phyloP scores from a whole-genome alignment of 352 stramenopile species.

The Globisporangium paroecandrum region DNA sequence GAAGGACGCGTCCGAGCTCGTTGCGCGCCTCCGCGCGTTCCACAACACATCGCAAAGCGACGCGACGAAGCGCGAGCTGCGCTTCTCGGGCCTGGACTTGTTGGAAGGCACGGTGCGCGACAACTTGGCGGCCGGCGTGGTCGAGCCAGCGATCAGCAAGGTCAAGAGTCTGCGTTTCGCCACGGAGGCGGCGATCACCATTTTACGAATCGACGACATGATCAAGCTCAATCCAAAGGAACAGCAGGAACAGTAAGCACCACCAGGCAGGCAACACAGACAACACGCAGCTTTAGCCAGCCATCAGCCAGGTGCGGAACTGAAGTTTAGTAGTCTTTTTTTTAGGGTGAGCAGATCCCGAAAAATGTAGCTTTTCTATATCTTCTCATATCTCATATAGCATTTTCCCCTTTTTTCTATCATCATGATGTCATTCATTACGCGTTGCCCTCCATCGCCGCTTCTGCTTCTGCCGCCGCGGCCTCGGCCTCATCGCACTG shows the following conservation, averaged over 20 bases:
- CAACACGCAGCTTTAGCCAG: background rate
- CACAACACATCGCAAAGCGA: constrained; percentile 96
- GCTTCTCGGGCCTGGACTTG: constrained; percentile 95
- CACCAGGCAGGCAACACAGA: constrained; percentile 10
- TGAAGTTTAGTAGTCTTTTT: constrained; percentile 9
- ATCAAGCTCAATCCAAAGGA: constrained; percentile 95
- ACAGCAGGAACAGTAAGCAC: constrained; percentile 66
- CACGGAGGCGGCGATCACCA: constrained; percentile 99
- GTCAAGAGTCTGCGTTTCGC: constrained; percentile 99
- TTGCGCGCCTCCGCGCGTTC: constrained; percentile 94
- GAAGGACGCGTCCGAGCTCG: constrained; percentile 98
- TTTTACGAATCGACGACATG: constrained; percentile 99
- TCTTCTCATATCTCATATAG: constrained; percentile 29
- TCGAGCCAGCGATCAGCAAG: constrained; percentile 99
- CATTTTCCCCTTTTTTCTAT: constrained; percentile 9
- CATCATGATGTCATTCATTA: background rate
- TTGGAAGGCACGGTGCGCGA: constrained; percentile 93
- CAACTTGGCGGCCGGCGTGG: constrained; percentile 96
- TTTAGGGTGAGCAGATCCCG: constrained; percentile 6
- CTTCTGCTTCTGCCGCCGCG: constrained; percentile 11
- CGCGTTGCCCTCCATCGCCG: constrained; percentile 20
- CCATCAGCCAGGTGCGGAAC: background rate
- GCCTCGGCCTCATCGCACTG: constrained; percentile 32
- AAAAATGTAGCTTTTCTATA: constrained; percentile 21
- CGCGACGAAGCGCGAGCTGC: constrained; percentile 65